Base-by-base conservation (phyloP, 768 basidiomycete genomes). In the Mycena albidolilacea region DNA sequence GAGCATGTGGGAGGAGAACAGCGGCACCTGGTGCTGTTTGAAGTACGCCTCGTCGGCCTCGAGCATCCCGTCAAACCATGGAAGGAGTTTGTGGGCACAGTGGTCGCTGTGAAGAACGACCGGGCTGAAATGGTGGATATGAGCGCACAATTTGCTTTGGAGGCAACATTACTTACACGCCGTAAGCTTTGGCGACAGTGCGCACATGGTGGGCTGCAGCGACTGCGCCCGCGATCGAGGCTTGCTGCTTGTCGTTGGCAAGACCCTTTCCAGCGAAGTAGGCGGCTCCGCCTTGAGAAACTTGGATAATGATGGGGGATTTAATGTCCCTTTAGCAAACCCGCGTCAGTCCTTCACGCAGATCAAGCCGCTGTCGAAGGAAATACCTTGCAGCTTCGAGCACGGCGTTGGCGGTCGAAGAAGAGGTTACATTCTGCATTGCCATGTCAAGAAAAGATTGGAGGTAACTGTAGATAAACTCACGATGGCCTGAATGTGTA, bases 51-150 rank as follows among this genome's bases (percentile, higher is more conserved):
- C 94, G 79, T 99, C 93, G 65, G 97, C 97, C 62, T 91, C 94
- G 81, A 99, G 95, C 98, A 99, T 98, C 68, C 96, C 97, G 83
- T 99, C 98, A 83, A 98, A 97, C 98, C 98, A 99, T 6, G 94
- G 97, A 68, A 99, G 91, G 75, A 99, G 95, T 84, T 99, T 99
- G 79, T 97, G 86, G 15, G 98, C 98, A 81, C 98, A 99, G 87
- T 99, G 98, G 84, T 99, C 98, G 73, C 95, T 93, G 92, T 99
- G 97, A 79, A 99, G 87, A 69, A 99, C 90, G 80, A 99, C 98
- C 79, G 98, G 98, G 74, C 95, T 97, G 76, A 3, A 73, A 21
- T 67, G 58, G 23, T 44, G 48, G 65, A 57, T 54, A 64, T 44
- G 50, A 64, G 58, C 57, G 55, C 57, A 19, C 35, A 58, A 63